These are phyloP conservation scores for Fusarium sp. DNA, from an alignment of 2,329 filamentous ascomycete genomes.

Conservation along the genomic window DNA sequence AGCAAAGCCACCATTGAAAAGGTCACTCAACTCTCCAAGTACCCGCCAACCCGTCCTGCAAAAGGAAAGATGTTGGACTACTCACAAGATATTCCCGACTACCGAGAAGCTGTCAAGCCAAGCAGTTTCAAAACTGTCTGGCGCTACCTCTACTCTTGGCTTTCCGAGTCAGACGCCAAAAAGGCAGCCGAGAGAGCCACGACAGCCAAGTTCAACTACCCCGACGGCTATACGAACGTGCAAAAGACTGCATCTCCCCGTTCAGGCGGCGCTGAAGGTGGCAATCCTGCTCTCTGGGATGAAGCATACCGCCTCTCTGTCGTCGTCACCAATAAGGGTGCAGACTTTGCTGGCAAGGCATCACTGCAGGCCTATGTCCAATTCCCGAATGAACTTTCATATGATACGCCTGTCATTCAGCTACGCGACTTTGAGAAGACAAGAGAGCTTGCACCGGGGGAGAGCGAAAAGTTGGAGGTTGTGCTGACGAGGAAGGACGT, in stretches of 20 bases:
- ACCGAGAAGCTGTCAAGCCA: slow-evolving; percentile 66
- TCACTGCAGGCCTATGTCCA: slow-evolving; percentile 58
- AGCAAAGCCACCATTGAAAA: slow-evolving; percentile 57
- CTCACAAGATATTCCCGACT: slow-evolving; percentile 59
- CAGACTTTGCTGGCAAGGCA: slow-evolving; percentile 52
- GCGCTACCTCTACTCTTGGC: slow-evolving; percentile 75
- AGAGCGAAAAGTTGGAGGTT: slow-evolving; percentile 63
- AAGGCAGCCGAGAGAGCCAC: slow-evolving; percentile 51
- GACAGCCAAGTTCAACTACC: slow-evolving; percentile 64
- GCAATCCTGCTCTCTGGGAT: slow-evolving; percentile 71
- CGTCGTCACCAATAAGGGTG: slow-evolving; percentile 63
- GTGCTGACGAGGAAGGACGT: slow-evolving; percentile 71
- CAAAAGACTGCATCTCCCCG: slow-evolving; percentile 53
- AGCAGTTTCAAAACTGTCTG: slow-evolving; percentile 64
- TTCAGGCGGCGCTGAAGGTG: slow-evolving; percentile 73
- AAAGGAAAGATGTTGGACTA: slow-evolving; percentile 56
- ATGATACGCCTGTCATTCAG: slow-evolving; percentile 72
- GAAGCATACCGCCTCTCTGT: slow-evolving; percentile 54
- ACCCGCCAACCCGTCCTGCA: slow-evolving; percentile 47
- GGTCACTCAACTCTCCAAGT: slow-evolving; percentile 53
- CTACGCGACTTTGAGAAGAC: slow-evolving; percentile 78
- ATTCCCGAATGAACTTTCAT: slow-evolving; percentile 48
- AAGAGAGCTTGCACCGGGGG: slow-evolving; percentile 58
- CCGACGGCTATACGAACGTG: slow-evolving; percentile 66
- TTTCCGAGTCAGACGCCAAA: slow-evolving; percentile 53